phyloP scores from a whole-genome alignment of 148 eudicot genomes.

The Cornus controversa region DNA sequence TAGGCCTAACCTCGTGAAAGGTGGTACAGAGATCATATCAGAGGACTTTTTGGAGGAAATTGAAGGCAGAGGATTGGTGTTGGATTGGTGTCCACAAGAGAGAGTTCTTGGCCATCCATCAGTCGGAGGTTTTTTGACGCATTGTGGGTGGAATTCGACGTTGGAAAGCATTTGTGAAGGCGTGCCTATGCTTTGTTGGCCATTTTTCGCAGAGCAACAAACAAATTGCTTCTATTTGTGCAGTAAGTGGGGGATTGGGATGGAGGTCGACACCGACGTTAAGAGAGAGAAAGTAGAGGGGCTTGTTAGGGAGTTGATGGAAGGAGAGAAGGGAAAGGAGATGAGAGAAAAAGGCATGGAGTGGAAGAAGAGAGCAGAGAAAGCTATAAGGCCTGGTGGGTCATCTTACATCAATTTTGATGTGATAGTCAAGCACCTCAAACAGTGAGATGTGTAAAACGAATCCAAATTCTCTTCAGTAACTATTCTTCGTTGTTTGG shows the following conservation, averaged over 20 bases:
- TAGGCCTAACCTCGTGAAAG: slow-evolving; percentile 25
- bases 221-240: slow-evolving; percentile 35
- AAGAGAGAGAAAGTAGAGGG: slow-evolving; percentile 34
- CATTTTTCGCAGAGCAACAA: slow-evolving; percentile 42
- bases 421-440: slow-evolving; percentile 7
- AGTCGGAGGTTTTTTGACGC: slow-evolving; percentile 31
- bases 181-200: slow-evolving; percentile 54
- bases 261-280: slow-evolving; percentile 38
- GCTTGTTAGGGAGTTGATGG: slow-evolving; percentile 43
- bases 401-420: slow-evolving; percentile 30
- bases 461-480: too few relatives aligned
- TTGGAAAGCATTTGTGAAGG: slow-evolving; percentile 39
- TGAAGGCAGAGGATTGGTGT: slow-evolving; percentile 11
- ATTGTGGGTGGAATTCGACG: slow-evolving; percentile 34
- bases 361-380: slow-evolving; percentile 35
- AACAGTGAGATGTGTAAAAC: not conserved
- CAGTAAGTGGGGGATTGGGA: slow-evolving; percentile 45
- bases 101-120: slow-evolving; percentile 20
- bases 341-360: slow-evolving; percentile 29
- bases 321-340: slow-evolving; percentile 35
- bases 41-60: slow-evolving; percentile 18
- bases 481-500: too few relatives aligned
- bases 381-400: slow-evolving; percentile 31
- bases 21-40: slow-evolving; percentile 9
- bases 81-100: slow-evolving; percentile 31